Base-by-base conservation (phyloP, 805 yeast genomes). In the Grigorovia humatica region DNA sequence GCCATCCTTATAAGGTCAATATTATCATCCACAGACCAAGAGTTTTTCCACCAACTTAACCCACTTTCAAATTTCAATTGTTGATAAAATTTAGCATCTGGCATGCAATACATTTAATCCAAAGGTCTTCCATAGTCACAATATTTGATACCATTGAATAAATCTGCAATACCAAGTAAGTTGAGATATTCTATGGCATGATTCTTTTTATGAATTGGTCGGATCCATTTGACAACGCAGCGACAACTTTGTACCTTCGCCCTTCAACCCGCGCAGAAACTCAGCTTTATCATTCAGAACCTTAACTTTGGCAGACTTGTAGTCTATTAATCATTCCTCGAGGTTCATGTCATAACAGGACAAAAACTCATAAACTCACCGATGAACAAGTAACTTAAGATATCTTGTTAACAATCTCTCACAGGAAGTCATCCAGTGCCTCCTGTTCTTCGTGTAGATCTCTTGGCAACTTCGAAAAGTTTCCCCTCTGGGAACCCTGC, bases 61-160 rank as follows among this genome's bases (percentile, higher is more conserved):
- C 70, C 70, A 30, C 96, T 83, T 45, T 82, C 78, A 11, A 62
- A 55, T 69, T 88, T 74, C 18, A 84, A 84, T 51, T 74, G 76
- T 43, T 78, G 75, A 62, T 81, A 91, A 62, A 81, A 80, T 52
- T 70, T 73, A 17, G 74, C 71, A 80, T 86, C 87, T 15, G 99
- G 99, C 70, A 93, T 91, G 70, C 98, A 91, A 49, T 78, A 79
- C 49, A 72, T 62, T 60, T 47, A 78, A 68, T 11, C 60, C 45
- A 80, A 70, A 3, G 42, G 42, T 38, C 42, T 38, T 15, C 64
- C 53, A 64, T 91, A 91, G 70, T 91, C 91, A 69, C 97, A 90
- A 70, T 72, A 90, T 1, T 96, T 88, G 59, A 91, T 75, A 0
- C 98, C 98, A 57, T 90, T 97, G 62, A 91, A 89, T 51, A 88